Conservation (phyloP, 2,329 filamentous ascomycete genomes). For the Talaromyces sp. region DNA sequence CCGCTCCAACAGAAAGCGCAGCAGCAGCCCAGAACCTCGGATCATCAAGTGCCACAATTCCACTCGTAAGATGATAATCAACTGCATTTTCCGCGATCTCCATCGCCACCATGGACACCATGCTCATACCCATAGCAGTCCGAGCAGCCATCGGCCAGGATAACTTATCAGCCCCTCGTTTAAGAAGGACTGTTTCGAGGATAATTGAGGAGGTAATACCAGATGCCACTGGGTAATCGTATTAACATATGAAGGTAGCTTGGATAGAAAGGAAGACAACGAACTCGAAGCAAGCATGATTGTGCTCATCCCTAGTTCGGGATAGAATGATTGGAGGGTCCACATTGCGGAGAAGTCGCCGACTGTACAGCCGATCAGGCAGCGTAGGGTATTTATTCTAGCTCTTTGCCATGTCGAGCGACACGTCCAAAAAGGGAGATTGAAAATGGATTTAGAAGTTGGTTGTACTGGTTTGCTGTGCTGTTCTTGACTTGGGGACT, state of each 20-base stretch:
- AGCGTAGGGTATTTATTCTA: slow-evolving; percentile 58
- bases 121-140: slow-evolving; percentile 61
- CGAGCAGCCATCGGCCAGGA: slow-evolving; percentile 51
- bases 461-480: neutral
- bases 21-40: slow-evolving; percentile 59
- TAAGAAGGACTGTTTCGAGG: slow-evolving; percentile 57
- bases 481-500: neutral
- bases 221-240: slow-evolving; percentile 47
- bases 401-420: slow-evolving; percentile 53
- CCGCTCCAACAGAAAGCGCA: slow-evolving; percentile 27
- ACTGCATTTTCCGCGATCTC: slow-evolving; percentile 58
- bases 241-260: neutral
- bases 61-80: slow-evolving; percentile 59
- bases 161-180: slow-evolving; percentile 52
- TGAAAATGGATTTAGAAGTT: neutral
- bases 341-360: slow-evolving; percentile 63
- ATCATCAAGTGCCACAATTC: slow-evolving; percentile 50
- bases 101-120: slow-evolving; percentile 64
- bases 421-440: slow-evolving; percentile 40
- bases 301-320: slow-evolving; percentile 50
- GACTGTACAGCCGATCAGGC: slow-evolving; percentile 57
- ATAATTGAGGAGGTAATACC: slow-evolving; percentile 57
- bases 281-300: slow-evolving; percentile 59
- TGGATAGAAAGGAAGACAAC: slow-evolving; percentile 6
- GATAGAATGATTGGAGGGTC: slow-evolving; percentile 54